These are phyloP conservation scores for Leishmania major DNA, from an alignment of 208 protist species.

Conservation along the genomic window DNA sequence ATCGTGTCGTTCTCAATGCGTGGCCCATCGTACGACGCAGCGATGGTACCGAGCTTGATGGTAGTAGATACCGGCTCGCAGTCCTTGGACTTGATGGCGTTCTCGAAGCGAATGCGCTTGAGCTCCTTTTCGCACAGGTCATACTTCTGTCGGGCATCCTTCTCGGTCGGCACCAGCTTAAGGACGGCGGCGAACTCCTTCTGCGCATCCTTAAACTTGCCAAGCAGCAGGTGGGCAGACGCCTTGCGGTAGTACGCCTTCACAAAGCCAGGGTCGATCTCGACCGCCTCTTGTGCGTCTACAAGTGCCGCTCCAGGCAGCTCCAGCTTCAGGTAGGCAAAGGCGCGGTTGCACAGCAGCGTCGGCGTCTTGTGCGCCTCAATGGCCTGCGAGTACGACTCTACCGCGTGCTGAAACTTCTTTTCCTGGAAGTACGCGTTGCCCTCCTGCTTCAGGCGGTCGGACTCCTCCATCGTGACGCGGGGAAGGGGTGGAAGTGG, in stretches of 20 bases:
- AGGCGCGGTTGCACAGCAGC: conserved; percentile 94
- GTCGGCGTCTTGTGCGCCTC: conserved; percentile 75
- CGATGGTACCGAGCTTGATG: conserved; percentile 76
- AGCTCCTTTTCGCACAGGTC: conserved; percentile 95
- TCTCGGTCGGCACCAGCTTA: conserved; percentile 90
- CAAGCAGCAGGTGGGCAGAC: conserved; percentile 92
- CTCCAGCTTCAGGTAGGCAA: conserved; percentile 94
- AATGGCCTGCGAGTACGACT: conserved; percentile 93
- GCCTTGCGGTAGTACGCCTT: conserved; percentile 98
- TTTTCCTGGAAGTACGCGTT: conserved; percentile 85
- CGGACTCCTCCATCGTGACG: conserved; percentile 46
- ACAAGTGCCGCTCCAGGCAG: conserved; percentile 91
- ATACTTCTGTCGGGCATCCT: conserved; percentile 90
- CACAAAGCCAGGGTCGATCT: conserved; percentile 92
- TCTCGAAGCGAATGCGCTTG: conserved; percentile 93
- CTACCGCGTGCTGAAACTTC: conserved; percentile 92
- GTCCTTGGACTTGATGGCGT: conserved; percentile 93
- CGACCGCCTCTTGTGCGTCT: conserved; percentile 93
- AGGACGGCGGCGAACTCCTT: conserved; percentile 92
- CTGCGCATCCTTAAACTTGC: conserved; percentile 96
- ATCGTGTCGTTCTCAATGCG: conserved; percentile 73
- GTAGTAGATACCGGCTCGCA: conserved; percentile 63
- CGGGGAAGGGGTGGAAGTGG: not conserved
- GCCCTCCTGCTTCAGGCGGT: conserved; percentile 75
- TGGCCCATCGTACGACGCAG: conserved; percentile 72